Evolutionary conservation across 257 asterid genomes (phyloP).

Genomic region (Lycium ferocissimum): DNA sequence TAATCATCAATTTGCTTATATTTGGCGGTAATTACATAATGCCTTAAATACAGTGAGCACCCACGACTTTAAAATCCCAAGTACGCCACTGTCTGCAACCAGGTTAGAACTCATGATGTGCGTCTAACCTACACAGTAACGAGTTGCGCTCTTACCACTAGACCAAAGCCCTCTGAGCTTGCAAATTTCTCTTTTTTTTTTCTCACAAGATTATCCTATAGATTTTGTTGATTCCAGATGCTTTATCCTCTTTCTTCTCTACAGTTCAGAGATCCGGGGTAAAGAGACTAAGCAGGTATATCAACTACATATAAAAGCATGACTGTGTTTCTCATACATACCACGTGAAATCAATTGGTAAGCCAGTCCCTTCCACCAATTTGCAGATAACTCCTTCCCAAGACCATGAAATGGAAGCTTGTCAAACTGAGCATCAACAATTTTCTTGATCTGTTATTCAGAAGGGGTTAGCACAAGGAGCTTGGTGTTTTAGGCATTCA

Average conservation of each 20-base stretch:
- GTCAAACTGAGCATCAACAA: slow-evolving; percentile 74
- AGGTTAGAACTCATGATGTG: neutral
- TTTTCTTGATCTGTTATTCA: slow-evolving; percentile 74
- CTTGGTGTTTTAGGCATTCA: slow-evolving; percentile 25
- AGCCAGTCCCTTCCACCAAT: slow-evolving; percentile 96
- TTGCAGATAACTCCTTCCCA: slow-evolving; percentile 84
- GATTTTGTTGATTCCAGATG: neutral
- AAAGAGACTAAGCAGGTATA: neutral
- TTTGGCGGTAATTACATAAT: no score
- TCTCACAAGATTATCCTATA: neutral
- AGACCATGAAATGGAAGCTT: slow-evolving; percentile 92
- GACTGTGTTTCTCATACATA: slow-evolving; percentile 37
- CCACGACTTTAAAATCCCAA: no score
- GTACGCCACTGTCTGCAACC: neutral
- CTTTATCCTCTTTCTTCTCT: neutral
- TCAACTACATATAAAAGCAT: slow-evolving; percentile 2
- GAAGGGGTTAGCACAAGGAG: slow-evolving; percentile 26
- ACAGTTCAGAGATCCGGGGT: neutral
- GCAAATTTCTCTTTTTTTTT: neutral
- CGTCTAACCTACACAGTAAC: neutral
- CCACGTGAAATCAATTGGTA: slow-evolving; percentile 79
- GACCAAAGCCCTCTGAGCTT: neutral
- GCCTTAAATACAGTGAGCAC: no score
- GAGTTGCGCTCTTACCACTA: neutral
- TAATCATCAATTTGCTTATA: no score